Percentiles rank a stretch among this genome's conserved stretches.
Evolutionary conservation across 495 filamentous ascomycete genomes (phyloP).

Genomic region (Podospora sp.): DNA sequence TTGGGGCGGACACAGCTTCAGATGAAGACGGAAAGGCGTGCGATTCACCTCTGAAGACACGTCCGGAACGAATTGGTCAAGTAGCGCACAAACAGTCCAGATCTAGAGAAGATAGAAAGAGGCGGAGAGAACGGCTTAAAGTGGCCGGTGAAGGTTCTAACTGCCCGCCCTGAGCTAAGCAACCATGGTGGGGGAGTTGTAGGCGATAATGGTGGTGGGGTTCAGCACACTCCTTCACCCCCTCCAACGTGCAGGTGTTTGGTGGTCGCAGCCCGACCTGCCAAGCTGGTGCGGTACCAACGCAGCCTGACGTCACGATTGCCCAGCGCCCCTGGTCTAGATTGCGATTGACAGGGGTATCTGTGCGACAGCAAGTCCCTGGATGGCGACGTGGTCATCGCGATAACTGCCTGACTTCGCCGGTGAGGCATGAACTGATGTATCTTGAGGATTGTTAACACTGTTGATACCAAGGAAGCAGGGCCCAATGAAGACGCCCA

Average conservation of each 20-base stretch:
- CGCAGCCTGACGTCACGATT: conserved; percentile 15
- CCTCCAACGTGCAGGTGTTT: neutral
- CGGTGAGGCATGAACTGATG: neutral
- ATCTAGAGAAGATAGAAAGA: neutral
- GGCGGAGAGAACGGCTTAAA: conserved; percentile 1
- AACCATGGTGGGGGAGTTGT: neutral
- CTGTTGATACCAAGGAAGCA: neutral
- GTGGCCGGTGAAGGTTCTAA: neutral
- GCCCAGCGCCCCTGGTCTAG: conserved; percentile 6
- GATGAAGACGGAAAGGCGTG: neutral
- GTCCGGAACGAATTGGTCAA: neutral
- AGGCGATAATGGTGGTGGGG: neutral
- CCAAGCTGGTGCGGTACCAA: neutral
- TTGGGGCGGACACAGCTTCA: neutral
- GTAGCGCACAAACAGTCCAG: neutral
- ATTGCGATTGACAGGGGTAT: conserved; percentile 9
- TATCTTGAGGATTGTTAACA: neutral
- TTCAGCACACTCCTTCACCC: neutral
- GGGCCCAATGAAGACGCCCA: neutral
- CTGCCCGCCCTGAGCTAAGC: conserved; percentile 7
- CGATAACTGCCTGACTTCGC: conserved; percentile 9
- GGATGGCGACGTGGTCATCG: conserved; percentile 3
- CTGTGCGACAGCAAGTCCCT: conserved; percentile 6
- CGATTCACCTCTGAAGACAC: neutral
- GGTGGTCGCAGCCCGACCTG: neutral